These are phyloP conservation scores for Phytophthora chlamydospora DNA, from an alignment of 352 stramenopile species.

Conservation along the genomic window DNA sequence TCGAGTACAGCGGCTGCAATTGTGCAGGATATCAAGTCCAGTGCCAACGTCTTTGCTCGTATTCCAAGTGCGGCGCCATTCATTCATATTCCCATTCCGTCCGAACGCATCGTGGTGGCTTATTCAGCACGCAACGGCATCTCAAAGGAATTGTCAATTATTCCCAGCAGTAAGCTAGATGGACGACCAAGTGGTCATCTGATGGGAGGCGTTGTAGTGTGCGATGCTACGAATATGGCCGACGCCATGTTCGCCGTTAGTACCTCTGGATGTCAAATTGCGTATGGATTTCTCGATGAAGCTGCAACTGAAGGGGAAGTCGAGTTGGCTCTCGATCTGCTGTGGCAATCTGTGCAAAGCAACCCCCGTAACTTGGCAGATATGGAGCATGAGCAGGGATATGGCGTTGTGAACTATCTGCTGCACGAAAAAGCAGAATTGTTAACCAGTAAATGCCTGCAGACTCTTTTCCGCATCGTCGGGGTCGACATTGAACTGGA, in stretches of 20 bases:
- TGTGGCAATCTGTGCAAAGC: constrained; percentile 41
- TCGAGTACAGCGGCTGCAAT: constrained; percentile 70
- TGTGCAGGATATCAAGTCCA: constrained; percentile 72
- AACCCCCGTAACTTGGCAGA: constrained; percentile 52
- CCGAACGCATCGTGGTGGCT: constrained; percentile 58
- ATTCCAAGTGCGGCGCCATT: constrained; percentile 58
- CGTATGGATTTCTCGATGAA: constrained; percentile 58
- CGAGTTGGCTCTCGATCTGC: constrained; percentile 51
- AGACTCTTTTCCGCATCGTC: constrained; percentile 59
- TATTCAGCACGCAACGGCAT: constrained; percentile 53
- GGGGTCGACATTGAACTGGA: constrained; percentile 49
- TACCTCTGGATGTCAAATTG: constrained; percentile 57
- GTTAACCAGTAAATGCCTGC: constrained; percentile 42
- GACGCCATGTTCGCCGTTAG: constrained; percentile 52
- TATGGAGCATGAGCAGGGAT: constrained; percentile 78
- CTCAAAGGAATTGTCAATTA: constrained; percentile 42
- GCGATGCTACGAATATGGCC: constrained; percentile 34
- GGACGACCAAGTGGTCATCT: constrained; percentile 62
- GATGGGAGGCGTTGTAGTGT: constrained; percentile 48
- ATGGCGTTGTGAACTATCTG: constrained; percentile 72
- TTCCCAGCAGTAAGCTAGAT: constrained; percentile 59
- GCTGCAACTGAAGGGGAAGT: constrained; percentile 46
- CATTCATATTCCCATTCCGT: constrained; percentile 52
- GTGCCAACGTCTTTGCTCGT: constrained; percentile 55
- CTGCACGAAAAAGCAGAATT: constrained; percentile 62